These are phyloP conservation scores for Sarocladium oryzae DNA, from an alignment of 2,329 filamentous ascomycete species.

Conservation along the genomic window DNA sequence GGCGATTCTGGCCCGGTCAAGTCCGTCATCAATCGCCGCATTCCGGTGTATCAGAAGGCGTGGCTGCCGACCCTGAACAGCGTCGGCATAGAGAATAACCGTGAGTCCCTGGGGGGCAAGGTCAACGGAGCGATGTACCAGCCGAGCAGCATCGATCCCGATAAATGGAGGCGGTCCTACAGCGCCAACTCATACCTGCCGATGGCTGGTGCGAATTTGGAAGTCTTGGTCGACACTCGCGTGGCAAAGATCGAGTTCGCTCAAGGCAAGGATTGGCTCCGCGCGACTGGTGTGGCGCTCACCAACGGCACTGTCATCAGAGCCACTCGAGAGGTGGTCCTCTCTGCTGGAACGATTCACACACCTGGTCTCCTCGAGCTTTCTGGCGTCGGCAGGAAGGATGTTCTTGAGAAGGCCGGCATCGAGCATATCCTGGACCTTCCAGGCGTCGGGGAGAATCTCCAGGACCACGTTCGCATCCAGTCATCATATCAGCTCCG, in stretches of 20 bases:
- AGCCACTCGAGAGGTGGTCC: slow-evolving; percentile 33
- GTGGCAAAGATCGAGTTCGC: slow-evolving; percentile 19
- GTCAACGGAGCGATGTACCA: slow-evolving; percentile 10
- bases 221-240: slow-evolving; percentile 17
- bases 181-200: slow-evolving; percentile 18
- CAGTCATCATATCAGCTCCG: slow-evolving; percentile 4
- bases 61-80: background rate
- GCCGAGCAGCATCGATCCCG: slow-evolving; percentile 18
- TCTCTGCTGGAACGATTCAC: slow-evolving; percentile 35
- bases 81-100: slow-evolving; percentile 13
- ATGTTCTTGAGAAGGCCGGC: slow-evolving; percentile 24
- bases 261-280: background rate
- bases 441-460: slow-evolving; percentile 31
- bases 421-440: slow-evolving; percentile 26
- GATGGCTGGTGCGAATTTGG: slow-evolving; percentile 17
- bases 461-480: slow-evolving; percentile 26
- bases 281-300: slow-evolving; percentile 17
- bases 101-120: slow-evolving; percentile 18
- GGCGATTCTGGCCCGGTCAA: slow-evolving; percentile 10
- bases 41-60: background rate
- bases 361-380: slow-evolving; percentile 37
- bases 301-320: slow-evolving; percentile 13
- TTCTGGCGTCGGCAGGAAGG: slow-evolving; percentile 31
- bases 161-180: slow-evolving; percentile 19
- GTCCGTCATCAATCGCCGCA: slow-evolving; percentile 8